Evolutionary conservation across 345 rosid species (phyloP).

Genomic region (Xanthoceras sorbifolium): DNA sequence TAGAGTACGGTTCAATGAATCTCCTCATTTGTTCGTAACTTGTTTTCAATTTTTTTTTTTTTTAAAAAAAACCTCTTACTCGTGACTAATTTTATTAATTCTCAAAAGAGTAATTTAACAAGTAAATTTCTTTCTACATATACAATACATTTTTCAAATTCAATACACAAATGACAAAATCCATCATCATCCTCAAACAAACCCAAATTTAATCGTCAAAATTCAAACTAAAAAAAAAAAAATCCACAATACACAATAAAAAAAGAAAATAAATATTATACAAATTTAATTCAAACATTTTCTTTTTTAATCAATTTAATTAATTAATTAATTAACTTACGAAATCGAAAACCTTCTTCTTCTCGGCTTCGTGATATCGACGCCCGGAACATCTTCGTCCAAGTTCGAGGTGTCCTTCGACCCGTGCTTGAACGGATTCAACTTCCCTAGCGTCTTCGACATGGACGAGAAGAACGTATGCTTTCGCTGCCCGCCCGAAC

Average conservation of each 20-base stretch:
- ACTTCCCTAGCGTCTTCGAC: conserved; percentile 82
- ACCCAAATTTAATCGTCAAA: neutral
- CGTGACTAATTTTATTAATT: no score
- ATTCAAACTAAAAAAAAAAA: neutral
- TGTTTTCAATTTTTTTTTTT: no score
- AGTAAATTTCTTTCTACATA: no score
- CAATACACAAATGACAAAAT: neutral
- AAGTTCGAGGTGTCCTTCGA: conserved; percentile 83
- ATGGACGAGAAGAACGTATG: conserved; percentile 71
- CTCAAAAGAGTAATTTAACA: no score
- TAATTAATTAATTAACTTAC: conserved; percentile 13
- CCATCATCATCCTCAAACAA: neutral
- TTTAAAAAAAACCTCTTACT: no score
- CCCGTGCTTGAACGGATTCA: conserved; percentile 83
- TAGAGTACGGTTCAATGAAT: no score
- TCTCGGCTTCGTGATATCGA: conserved; percentile 79
- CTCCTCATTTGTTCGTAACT: no score
- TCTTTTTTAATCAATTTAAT: neutral
- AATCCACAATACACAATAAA: neutral
- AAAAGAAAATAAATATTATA: neutral
- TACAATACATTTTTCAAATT: neutral
- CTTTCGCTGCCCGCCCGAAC: conserved; percentile 29
- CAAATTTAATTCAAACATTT: neutral
- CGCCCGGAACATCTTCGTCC: conserved; percentile 46
- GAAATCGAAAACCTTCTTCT: conserved; percentile 93